Evolutionary conservation across 495 filamentous ascomycete species (phyloP).

Genomic region (Cercophora scortea): DNA sequence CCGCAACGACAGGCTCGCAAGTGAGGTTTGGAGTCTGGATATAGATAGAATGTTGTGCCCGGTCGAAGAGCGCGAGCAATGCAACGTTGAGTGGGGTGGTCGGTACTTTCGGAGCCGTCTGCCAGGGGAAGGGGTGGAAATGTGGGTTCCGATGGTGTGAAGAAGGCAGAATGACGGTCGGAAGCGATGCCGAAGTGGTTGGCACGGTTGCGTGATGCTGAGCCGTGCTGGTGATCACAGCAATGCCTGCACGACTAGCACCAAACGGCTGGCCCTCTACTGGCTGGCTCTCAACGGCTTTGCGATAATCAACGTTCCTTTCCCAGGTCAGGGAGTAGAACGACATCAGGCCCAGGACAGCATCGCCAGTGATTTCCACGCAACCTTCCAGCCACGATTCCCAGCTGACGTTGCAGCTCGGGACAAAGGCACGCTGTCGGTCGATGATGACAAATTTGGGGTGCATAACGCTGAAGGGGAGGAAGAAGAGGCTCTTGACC

Average conservation of each 20-base stretch:
- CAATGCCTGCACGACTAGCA: background rate
- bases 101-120: constrained; percentile 36
- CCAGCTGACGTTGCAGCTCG: constrained; percentile 70
- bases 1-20: constrained; percentile 44
- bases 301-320: constrained; percentile 4
- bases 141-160: constrained; percentile 57
- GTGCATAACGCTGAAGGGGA: constrained; percentile 70
- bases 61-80: constrained; percentile 44
- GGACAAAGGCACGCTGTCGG: constrained; percentile 48
- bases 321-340: constrained; percentile 58
- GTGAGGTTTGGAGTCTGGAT: constrained; percentile 70
- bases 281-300: background rate
- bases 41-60: constrained; percentile 46
- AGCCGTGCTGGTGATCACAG: constrained; percentile 8
- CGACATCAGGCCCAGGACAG: constrained; percentile 43
- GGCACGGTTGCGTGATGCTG: constrained; percentile 4
- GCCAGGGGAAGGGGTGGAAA: constrained; percentile 40
- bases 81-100: constrained; percentile 61
- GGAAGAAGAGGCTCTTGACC: constrained; percentile 63
- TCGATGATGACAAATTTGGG: constrained; percentile 70
- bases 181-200: constrained; percentile 4
- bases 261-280: background rate
- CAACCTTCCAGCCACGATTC: constrained; percentile 70
- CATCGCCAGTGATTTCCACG: constrained; percentile 48
- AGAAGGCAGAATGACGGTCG: constrained; percentile 58